Conservation (phyloP, 352 stramenopile species). For the Phytophthora kernoviae region DNA sequence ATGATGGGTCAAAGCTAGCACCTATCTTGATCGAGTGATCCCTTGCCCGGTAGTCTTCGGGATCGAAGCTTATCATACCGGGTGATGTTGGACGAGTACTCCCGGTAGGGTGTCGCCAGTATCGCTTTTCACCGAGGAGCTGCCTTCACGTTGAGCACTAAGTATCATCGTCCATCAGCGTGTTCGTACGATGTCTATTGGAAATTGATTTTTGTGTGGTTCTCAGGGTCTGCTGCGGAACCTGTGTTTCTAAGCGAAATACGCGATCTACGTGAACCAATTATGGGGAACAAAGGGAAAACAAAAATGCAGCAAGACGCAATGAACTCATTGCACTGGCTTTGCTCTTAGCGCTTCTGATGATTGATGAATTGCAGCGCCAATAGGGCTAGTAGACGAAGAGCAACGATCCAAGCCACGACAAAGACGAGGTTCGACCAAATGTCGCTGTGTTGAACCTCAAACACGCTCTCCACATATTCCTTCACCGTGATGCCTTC, state of each 20-base stretch:
- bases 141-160: no score
- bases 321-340: neutral
- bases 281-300: neutral
- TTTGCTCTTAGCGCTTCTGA: neutral
- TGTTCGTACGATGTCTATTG: no score
- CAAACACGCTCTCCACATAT: slow-evolving; percentile 35
- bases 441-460: slow-evolving; percentile 33
- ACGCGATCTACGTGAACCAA: no score
- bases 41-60: neutral
- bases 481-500: slow-evolving; percentile 31
- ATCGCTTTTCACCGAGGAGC: no score
- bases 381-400: slow-evolving; percentile 31
- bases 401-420: slow-evolving; percentile 19
- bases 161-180: no score
- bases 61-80: neutral
- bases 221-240: no score
- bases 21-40: slow-evolving; percentile 27
- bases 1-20: slow-evolving; percentile 9
- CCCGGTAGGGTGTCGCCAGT: no score
- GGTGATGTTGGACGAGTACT: no score
- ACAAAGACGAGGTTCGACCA: slow-evolving; percentile 27
- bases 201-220: no score
- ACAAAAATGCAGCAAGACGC: neutral
- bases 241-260: no score
- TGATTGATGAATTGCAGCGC: slow-evolving; percentile 26